A percentile compares a stretch with the other conserved stretches of the same genome.
These are phyloP conservation scores for Ceratobasidium sp. DNA, from an alignment of 1,284 basidiomycete genomes.

Conservation along the genomic window DNA sequence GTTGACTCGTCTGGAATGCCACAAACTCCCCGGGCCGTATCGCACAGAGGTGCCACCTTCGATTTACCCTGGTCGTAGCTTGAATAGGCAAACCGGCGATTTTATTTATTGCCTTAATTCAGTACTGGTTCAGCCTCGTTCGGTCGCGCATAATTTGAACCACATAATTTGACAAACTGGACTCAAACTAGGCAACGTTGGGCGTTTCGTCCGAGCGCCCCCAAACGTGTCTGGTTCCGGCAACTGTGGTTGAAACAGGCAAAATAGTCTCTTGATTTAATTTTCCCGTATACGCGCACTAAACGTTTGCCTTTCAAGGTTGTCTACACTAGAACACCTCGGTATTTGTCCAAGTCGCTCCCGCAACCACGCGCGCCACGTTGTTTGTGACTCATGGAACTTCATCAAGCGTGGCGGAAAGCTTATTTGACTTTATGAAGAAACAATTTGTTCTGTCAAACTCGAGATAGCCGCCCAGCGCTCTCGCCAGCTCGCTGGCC, in stretches of 20 bases:
- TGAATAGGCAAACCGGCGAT: neutral
- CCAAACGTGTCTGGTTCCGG: neutral
- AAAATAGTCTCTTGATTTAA: neutral
- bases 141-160: too few relatives aligned
- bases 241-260: neutral
- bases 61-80: neutral
- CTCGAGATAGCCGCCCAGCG: slow-evolving; percentile 22
- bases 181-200: neutral
- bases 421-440: slow-evolving; percentile 30
- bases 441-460: neutral
- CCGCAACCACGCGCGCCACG: too few relatives aligned
- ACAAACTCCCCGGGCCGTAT: neutral
- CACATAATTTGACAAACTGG: too few relatives aligned
- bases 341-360: neutral
- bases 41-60: neutral
- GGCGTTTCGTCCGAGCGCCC: neutral
- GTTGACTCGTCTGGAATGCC: neutral
- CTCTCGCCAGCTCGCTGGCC: neutral
- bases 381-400: slow-evolving; percentile 3
- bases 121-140: neutral
- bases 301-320: neutral
- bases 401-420: slow-evolving; percentile 11
- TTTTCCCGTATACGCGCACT: neutral
- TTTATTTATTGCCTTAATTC: neutral
- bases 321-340: neutral